Evolutionary conservation across 2,329 filamentous ascomycete species (phyloP), one percentile per base, ranked within the genome.

Genomic region (Aspergillus tanneri): DNA sequence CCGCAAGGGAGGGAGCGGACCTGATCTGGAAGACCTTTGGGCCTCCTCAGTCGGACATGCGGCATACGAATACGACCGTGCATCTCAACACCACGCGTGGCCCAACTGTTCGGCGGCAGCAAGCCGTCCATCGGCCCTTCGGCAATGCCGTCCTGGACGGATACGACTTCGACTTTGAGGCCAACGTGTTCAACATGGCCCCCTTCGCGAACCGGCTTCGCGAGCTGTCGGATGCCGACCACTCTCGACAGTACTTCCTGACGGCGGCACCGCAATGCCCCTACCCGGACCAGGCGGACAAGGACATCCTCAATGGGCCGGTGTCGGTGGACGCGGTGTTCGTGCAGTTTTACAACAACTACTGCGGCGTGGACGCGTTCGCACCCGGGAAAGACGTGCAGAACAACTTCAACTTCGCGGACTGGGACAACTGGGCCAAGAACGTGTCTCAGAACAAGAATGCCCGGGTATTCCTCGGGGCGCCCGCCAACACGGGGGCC

Each of bases 81-180:
- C 16, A 39, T 30, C 6, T 5, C 22, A 45, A 43, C 32, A 2
- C 30, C 28, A 27, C 24, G 4, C 16, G n/a, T 10, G 11, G 22
- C 18, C 28, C 16, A 32, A 32, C 11, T 23, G 21, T 16, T 18
- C 25, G 14, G 16, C 27, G 35, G 19, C 14, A 68, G 23, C 73
- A 68, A 32, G 67, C 65, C 1, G 72, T 72, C 6, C 74, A 80
- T 47, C 81, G 87, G 7, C 87, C 87, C 1, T 90, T 90, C 63
- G 84, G 84, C 45, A 68, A 71, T 10, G 80, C 83, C 8, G 74
- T 81, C 3, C 71, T 90, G 34, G 85, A 90, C 64, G 87, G 87
- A 4, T 89, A 90, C 65, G 87, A 90, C 68, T 82, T 90, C 54
- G 87, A 90, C 65, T 84, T 90, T 53, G 86, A 90, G 69, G 74